Base-by-base conservation (phyloP, 768 basidiomycete genomes). In the Podaxis sp. region DNA sequence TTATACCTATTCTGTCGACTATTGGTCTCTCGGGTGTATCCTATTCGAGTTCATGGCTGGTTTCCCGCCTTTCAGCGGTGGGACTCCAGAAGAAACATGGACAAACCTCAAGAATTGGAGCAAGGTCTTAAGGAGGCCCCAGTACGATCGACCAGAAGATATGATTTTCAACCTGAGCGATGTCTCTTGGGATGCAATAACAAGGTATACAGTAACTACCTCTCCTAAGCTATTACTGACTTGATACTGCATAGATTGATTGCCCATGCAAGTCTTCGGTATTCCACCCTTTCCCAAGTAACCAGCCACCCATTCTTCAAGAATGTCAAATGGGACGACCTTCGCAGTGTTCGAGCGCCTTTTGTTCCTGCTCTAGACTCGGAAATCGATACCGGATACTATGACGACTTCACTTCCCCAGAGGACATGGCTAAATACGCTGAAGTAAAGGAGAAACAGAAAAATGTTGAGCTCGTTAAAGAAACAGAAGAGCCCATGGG, bases 401-500 rank as follows among this genome's bases (percentile, higher is more conserved):
- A 95, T 76, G 93, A 95, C 68, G 93, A 95, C 72, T 95, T 95
- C 73, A 89, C 89, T 2, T 89, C 85, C 3, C 78, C 84, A 3
- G 93, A 96, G 63, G 96, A 99, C 71, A 98, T 98, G 96, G 95
- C 93, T 55, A 99, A 99, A 78, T 99, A 99, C 71, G 94, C 96
- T 11, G 96, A 99, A 74, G 97, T 99, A 6, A 87, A 91, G 75
- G 97, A 97, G 80, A 99, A 99, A 77, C 95, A 98, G 77, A 80
- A 78, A 70, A 96, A 98, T 72, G 96, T 99, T 26, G 96, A 96
- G 26, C 84, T 84, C 61, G 92, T 98, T 17, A 87, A 84, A 74
- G 96, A 99, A 79, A 91, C 91, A 74, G 93, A 92, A 3, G 92
- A 93, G 63, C 74, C 81, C 2, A 77, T 83, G 67, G 73, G 81